Evolutionary conservation across 2,329 filamentous ascomycete genomes (phyloP).

Genomic region (Exophiala viscosa): DNA sequence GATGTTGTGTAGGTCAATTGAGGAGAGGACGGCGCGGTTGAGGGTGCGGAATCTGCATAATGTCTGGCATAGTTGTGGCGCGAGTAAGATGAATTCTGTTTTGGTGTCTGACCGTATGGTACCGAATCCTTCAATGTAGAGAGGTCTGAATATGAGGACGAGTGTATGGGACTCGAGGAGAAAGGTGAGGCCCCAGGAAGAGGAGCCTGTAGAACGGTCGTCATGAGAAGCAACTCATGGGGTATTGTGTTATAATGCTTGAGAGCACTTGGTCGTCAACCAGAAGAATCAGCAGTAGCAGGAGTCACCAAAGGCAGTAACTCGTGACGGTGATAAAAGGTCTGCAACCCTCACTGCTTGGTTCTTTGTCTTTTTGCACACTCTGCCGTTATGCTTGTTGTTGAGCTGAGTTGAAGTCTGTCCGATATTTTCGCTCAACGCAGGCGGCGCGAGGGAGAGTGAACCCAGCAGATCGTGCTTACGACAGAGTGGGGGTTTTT

Average conservation of each 20-base stretch:
- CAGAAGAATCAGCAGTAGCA: no score
- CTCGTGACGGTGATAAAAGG: background rate
- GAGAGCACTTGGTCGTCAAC: no score
- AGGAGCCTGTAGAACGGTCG: constrained; percentile 34
- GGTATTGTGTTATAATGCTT: background rate
- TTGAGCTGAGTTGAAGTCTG: no score
- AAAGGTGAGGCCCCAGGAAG: constrained; percentile 33
- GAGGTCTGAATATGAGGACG: constrained; percentile 25
- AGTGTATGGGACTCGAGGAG: constrained; percentile 33
- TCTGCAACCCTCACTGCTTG: no score
- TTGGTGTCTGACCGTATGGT: constrained; percentile 15
- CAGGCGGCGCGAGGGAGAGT: background rate
- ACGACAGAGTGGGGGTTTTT: background rate
- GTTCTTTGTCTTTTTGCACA: no score
- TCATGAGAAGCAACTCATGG: constrained; percentile 32
- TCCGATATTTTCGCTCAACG: background rate
- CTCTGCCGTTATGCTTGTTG: no score
- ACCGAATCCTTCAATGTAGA: constrained; percentile 17
- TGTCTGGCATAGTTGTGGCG: constrained; percentile 18
- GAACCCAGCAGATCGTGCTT: background rate
- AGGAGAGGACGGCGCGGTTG: constrained; percentile 39
- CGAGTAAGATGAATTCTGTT: constrained; percentile 13
- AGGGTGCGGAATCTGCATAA: constrained; percentile 33
- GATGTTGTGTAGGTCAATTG: constrained; percentile 32
- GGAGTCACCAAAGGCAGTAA: no score